Conservation (phyloP, 2,329 filamentous ascomycete genomes). For the Penicillium expansum region DNA sequence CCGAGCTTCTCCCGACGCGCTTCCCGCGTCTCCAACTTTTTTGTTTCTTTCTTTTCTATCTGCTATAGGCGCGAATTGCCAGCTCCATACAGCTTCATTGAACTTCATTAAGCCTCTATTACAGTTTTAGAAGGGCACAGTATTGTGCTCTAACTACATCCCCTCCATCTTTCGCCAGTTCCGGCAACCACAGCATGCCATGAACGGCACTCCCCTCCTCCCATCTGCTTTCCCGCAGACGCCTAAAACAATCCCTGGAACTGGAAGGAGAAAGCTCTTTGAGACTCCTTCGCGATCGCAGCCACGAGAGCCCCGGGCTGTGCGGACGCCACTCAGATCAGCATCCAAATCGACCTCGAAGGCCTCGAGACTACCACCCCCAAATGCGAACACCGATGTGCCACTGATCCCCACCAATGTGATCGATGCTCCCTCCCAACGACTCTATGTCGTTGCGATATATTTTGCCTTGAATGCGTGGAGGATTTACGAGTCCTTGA, state of each 20-base stretch:
- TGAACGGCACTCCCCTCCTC: constrained; percentile 80
- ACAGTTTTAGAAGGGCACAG: neutral
- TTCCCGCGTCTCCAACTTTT: constrained; percentile 27
- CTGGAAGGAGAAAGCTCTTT: constrained; percentile 30
- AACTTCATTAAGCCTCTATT: neutral
- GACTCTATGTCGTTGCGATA: constrained; percentile 79
- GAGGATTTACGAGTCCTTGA: constrained; percentile 83
- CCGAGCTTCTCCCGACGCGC: constrained; percentile 26
- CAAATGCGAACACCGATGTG: constrained; percentile 22
- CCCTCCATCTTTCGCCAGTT: constrained; percentile 1
- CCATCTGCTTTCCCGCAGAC: constrained; percentile 79
- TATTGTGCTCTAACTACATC: neutral
- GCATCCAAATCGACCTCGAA: constrained; percentile 25
- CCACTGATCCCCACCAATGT: constrained; percentile 79
- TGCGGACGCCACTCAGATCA: constrained; percentile 18
- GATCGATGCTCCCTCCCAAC: constrained; percentile 86
- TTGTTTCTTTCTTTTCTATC: constrained; percentile 15
- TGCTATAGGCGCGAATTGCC: neutral
- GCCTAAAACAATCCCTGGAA: constrained; percentile 53
- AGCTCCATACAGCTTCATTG: neutral
- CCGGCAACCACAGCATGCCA: constrained; percentile 57
- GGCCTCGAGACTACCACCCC: constrained; percentile 14
- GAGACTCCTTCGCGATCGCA: constrained; percentile 28
- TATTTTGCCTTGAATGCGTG: constrained; percentile 75
- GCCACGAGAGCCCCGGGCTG: constrained; percentile 22